Base-by-base conservation (phyloP, 345 rosid species). In the Rubroshorea leprosula region DNA sequence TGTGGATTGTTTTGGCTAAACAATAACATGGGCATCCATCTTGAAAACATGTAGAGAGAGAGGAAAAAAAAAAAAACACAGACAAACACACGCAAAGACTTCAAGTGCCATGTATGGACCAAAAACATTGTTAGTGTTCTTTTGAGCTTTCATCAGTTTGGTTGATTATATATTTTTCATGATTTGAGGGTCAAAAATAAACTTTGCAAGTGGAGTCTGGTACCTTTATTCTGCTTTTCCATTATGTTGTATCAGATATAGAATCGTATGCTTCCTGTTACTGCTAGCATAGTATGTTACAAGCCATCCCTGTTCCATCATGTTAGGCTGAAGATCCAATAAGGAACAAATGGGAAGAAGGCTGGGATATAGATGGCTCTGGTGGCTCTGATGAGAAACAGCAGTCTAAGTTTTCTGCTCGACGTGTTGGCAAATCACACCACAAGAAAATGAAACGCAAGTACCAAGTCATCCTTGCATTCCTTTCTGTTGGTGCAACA, bases 371-470 rank as follows among this genome's bases (percentile, higher is more conserved):
- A 39, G 49, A 55, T 23, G 57, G 52, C 26, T 15, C 54, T 27
- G 49, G 51, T 23, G 57, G 52, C 26, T 15, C 54, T 27, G 68
- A 61, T 38, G 51, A 54, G 51, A 80, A 71, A 47, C 57, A 47
- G 31, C 51, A 23, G 56, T 5, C 55, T 47, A 75, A 71, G 64
- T 26, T 57, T 68, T 59, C 66, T 35, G 57, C 74, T 60, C 76
- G 13, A 55, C 69, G 6, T 58, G 50, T 63, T 55, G 55, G 61
- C 58, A 85, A 72, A 58, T 26, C 57, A 54, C 55, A 62, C 57
- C 24, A 48, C 11, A 76, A 78, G 63, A 78, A 68, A 64, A 61
- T 45, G 60, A 82, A 75, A 59, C 63, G 81, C 80, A 64, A 80
- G 83, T 35, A 13, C 11, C 7, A 10, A 1, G 31, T 27, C 31